A percentile compares a stretch with the other conserved stretches of the same genome.
Evolutionary conservation across 129 eudicot genomes (phyloP).

Genomic region (Apium graveolens): DNA sequence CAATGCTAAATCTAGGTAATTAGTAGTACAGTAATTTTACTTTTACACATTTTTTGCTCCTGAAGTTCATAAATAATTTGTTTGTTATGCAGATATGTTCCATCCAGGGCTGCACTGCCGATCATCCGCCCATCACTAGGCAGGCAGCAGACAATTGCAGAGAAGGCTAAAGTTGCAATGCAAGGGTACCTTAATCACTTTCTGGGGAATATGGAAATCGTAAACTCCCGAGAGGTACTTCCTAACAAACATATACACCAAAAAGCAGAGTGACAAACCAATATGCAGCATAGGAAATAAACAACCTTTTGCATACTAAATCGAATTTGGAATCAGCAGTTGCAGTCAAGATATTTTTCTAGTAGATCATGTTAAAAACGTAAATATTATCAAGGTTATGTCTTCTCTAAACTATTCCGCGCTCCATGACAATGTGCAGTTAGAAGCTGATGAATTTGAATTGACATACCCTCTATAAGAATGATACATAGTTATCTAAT

Average conservation of each 20-base stretch:
- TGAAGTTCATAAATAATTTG: slow-evolving; percentile 52
- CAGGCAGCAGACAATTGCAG: slow-evolving; percentile 90
- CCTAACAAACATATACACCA: not conserved
- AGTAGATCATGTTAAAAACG: not conserved
- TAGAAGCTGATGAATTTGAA: not conserved
- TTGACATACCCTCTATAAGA: not conserved
- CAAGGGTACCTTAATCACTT: slow-evolving; percentile 95
- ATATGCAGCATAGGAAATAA: not conserved
- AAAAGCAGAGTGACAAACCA: not conserved
- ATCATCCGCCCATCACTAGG: slow-evolving; percentile 90
- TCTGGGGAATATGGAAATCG: slow-evolving; percentile 80
- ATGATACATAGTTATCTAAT: not conserved
- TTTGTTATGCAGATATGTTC: slow-evolving; percentile 95
- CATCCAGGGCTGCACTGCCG: slow-evolving; percentile 92
- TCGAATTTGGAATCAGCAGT: not conserved
- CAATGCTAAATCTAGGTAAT: slow-evolving; percentile 71
- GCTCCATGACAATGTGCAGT: not conserved
- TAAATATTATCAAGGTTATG: not conserved
- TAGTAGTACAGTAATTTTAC: slow-evolving; percentile 1
- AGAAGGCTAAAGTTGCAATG: slow-evolving; percentile 83
- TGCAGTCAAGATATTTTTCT: not conserved
- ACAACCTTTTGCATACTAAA: not conserved
- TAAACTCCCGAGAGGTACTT: slow-evolving; percentile 76
- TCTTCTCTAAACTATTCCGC: not conserved
- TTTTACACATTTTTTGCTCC: not conserved